Evolutionary conservation across 176 grass and related monocot genomes (phyloP).

Genomic region (Miscanthus lutarioriparius): DNA sequence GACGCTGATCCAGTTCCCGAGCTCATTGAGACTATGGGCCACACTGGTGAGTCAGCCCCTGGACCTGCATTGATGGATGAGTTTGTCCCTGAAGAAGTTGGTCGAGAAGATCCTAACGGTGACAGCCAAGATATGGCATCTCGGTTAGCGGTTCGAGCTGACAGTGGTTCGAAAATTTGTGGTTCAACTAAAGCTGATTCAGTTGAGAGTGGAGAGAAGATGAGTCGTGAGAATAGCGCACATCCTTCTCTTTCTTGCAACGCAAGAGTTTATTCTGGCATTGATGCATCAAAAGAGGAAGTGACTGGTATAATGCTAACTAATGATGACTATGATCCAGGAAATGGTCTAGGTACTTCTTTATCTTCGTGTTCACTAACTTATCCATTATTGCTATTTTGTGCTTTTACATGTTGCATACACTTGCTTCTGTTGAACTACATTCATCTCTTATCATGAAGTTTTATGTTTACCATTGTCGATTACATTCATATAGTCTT

Average conservation of each 20-base stretch:
- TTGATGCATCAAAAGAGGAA: constrained; percentile 92
- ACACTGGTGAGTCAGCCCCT: constrained; percentile 89
- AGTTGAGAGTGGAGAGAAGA: constrained; percentile 83
- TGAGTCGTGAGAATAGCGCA: constrained; percentile 63
- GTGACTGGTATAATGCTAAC: constrained; percentile 59
- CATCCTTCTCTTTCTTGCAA: constrained; percentile 98
- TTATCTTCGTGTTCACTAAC: background rate
- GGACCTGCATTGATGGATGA: constrained; percentile 90
- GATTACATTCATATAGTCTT: background rate
- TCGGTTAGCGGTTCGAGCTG: constrained; percentile 69
- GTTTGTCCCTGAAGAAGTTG: constrained; percentile 71
- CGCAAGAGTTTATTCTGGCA: constrained; percentile 80
- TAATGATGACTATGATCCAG: constrained; percentile 44
- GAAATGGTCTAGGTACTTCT: constrained; percentile 65
- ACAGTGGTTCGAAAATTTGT: constrained; percentile 86
- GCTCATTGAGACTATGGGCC: constrained; percentile 79
- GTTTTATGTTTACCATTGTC: background rate
- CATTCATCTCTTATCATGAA: background rate
- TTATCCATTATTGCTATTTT: background rate
- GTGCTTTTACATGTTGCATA: constrained; percentile 15
- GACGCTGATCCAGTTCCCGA: constrained; percentile 84
- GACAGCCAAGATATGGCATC: constrained; percentile 97
- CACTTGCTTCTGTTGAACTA: constrained; percentile 14
- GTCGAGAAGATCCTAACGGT: constrained; percentile 60
- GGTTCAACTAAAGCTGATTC: constrained; percentile 92